Conservation (phyloP, 441 rosid species). For the Eutrema salsugineum region DNA sequence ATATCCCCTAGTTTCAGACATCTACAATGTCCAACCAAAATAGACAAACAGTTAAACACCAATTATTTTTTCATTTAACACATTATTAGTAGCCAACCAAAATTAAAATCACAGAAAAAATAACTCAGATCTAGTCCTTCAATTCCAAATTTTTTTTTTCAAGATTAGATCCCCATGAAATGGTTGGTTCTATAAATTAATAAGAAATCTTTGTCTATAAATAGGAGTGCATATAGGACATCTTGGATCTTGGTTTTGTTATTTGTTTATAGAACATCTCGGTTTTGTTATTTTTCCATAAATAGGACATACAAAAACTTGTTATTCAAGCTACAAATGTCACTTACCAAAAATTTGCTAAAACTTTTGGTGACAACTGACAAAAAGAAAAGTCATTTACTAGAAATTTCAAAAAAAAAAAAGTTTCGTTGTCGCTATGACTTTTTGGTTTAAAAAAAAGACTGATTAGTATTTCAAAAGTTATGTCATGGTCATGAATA, state of each 20-base stretch:
- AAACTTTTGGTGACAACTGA: background rate
- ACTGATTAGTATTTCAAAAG: background rate
- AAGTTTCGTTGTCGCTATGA: slow-evolving; percentile 1
- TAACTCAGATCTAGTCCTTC: no score
- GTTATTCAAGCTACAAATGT: background rate
- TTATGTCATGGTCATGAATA: slow-evolving; percentile 4
- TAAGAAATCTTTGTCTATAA: background rate
- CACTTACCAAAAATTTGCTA: background rate
- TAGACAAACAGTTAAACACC: no score
- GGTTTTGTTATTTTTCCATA: background rate
- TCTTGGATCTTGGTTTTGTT: background rate
- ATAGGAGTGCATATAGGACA: background rate
- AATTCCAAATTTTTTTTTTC: no score
- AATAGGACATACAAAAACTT: background rate
- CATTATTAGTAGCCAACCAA: background rate
- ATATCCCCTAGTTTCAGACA: no score
- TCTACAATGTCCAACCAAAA: no score
- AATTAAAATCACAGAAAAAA: no score
- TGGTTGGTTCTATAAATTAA: background rate
- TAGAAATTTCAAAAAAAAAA: background rate
- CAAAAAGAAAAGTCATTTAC: background rate
- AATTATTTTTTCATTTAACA: background rate
- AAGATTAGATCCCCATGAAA: background rate
- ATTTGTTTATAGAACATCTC: background rate
- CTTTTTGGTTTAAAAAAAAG: slow-evolving; percentile 4